Evolutionary conservation across 768 basidiomycete species (phyloP), one percentile per base, ranked within the genome.

Genomic region (Collybia nuda): DNA sequence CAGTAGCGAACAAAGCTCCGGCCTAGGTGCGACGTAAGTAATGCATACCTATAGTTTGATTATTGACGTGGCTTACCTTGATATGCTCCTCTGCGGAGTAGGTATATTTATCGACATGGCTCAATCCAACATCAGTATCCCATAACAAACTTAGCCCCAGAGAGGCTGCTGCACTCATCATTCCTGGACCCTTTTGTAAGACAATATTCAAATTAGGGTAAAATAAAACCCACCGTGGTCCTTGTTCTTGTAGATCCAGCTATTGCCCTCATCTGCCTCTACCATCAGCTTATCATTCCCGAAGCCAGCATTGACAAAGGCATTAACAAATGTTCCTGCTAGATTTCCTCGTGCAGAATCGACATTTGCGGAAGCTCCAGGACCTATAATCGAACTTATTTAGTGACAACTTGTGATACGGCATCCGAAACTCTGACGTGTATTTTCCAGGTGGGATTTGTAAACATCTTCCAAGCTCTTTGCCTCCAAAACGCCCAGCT

Each of bases 191-290:
- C 38, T 5, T 36, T 54, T 1, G 38, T 50, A 47, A 47, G 14
- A 32, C 14, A 32, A 9, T 5, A 40, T 14, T 44, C 19, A 18
- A 24, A 11, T 7, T 12, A 6, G 23, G 26, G 12, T 11, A 17
- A 18, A 24, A 9, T 50, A 0, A 28, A 6, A 63, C 77, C 18
- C 51, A 86, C 95, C 97, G 55, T 97, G 93, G 47, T 98, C 96
- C 72, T 98, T 98, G 77, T 98, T 98, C 80, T 98, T 98, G 78
- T 98, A 99, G 51, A 99, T 93, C 94, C 94, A 99, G 60, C 93
- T 95, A 68, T 84, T 91, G 12, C 97, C 96, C 62, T 97, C 95
- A 52, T 93, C 90, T 1, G 94, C 96, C 63, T 87, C 88, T 5
- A 95, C 93, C 92, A 99, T 96, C 47, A 99, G 80, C 66, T 97